Percentiles rank a stretch among this genome's conserved stretches.
Conservation (phyloP, 768 basidiomycete genomes). For the Mycena leptocephala region DNA sequence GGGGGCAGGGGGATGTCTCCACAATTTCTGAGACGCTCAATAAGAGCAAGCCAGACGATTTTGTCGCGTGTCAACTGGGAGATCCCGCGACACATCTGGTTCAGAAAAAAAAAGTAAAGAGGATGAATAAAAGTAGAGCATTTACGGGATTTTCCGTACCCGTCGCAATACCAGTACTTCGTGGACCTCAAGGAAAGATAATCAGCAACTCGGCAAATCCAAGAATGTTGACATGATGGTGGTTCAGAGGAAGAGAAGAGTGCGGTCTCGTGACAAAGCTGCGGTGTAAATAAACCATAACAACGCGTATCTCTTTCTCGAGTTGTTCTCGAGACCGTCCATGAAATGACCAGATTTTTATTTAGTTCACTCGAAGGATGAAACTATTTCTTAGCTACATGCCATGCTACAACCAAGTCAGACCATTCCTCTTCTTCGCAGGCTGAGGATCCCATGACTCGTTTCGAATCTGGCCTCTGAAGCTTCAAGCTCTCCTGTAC, state of each 20-base stretch:
- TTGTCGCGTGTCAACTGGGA: slow-evolving; percentile 22
- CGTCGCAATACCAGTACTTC: not conserved
- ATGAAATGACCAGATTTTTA: too few species aligned
- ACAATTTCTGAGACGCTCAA: not conserved
- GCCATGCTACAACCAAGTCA: too few species aligned
- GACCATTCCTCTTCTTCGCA: too few species aligned
- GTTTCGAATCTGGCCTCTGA: too few species aligned
- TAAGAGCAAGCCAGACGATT: slow-evolving; percentile 21
- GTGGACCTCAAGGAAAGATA: not conserved
- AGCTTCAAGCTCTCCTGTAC: too few species aligned
- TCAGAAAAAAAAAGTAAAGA: not conserved
- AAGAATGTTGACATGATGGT: slow-evolving; percentile 10
- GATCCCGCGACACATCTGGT: slow-evolving; percentile 17
- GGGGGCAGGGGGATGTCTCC: slow-evolving; percentile 30
- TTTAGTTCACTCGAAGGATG: too few species aligned
- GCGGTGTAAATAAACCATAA: not conserved
- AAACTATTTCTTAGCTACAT: too few species aligned
- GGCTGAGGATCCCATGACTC: too few species aligned
- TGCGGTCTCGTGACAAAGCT: not conserved
- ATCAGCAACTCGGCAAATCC: slow-evolving; percentile 18
- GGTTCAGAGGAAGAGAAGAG: not conserved
- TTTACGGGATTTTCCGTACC: not conserved
- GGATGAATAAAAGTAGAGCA: not conserved
- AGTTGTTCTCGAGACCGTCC: too few species aligned
- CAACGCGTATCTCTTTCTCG: too few species aligned